These are phyloP conservation scores for Colletotrichum abscissum DNA, from an alignment of 2,329 filamentous ascomycete genomes.

Conservation along the genomic window DNA sequence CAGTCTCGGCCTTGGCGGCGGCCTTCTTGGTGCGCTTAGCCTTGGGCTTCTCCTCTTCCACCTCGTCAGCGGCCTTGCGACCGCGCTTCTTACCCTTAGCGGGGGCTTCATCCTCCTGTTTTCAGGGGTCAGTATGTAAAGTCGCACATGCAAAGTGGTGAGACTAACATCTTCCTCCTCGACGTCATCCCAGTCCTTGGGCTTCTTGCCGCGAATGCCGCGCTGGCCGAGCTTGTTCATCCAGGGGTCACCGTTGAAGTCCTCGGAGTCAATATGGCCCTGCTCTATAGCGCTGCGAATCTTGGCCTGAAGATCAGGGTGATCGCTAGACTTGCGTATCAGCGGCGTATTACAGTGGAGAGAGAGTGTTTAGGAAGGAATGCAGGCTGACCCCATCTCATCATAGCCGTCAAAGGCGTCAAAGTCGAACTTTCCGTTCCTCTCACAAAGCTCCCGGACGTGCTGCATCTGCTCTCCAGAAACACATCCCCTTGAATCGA, in stretches of 20 bases:
- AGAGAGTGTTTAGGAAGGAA: neutral
- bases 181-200: slow-evolving; percentile 40
- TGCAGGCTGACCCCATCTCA: slow-evolving; percentile 64
- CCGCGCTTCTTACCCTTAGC: slow-evolving; percentile 36
- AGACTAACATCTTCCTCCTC: slow-evolving; percentile 22
- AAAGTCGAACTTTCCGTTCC: slow-evolving; percentile 64
- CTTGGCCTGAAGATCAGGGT: slow-evolving; percentile 77
- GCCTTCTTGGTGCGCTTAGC: slow-evolving; percentile 42
- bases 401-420: slow-evolving; percentile 84
- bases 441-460: slow-evolving; percentile 67
- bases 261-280: slow-evolving; percentile 84
- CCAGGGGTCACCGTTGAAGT: slow-evolving; percentile 86
- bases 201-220: slow-evolving; percentile 67
- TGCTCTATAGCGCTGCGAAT: slow-evolving; percentile 77
- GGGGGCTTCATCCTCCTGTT: slow-evolving; percentile 43
- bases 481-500: slow-evolving; percentile 79
- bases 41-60: slow-evolving; percentile 43
- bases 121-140: slow-evolving; percentile 29
- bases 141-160: neutral
- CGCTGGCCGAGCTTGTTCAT: slow-evolving; percentile 76
- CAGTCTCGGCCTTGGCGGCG: slow-evolving; percentile 39
- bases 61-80: slow-evolving; percentile 35
- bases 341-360: neutral
- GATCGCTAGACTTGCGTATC: slow-evolving; percentile 46
- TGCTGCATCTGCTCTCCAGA: slow-evolving; percentile 80